phyloP scores from a whole-genome alignment of 148 eudicot genomes.

The Dianthus caryophyllus region DNA sequence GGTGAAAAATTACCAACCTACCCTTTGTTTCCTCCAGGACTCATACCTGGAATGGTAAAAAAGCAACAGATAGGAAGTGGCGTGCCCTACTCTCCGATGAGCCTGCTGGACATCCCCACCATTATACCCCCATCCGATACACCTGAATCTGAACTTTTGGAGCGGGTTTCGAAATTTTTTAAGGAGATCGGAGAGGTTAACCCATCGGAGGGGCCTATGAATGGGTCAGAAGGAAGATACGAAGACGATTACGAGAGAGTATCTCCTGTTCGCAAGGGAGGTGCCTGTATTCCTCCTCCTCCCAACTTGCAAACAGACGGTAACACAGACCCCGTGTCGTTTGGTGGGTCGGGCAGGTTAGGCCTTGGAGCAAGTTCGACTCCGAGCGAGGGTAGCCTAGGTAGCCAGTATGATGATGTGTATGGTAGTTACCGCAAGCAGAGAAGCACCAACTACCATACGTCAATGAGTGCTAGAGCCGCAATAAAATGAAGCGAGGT shows the following conservation, averaged over 20 bases:
- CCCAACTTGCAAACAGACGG: constrained; percentile 53
- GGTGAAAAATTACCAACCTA: constrained; percentile 76
- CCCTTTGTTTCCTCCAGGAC: constrained; percentile 95
- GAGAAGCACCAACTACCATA: constrained; percentile 77
- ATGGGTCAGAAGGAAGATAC: constrained; percentile 47
- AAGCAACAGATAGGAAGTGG: constrained; percentile 97
- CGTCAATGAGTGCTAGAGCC: constrained; percentile 84
- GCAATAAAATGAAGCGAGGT: constrained; percentile 20
- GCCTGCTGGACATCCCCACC: constrained; percentile 94
- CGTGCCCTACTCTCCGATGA: constrained; percentile 96
- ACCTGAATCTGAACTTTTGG: constrained; percentile 72
- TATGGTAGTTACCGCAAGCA: constrained; percentile 81
- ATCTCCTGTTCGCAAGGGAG: constrained; percentile 77
- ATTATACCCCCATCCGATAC: constrained; percentile 70
- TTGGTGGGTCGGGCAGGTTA: constrained; percentile 61
- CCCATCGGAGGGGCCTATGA: constrained; percentile 88
- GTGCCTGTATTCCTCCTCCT: constrained; percentile 97
- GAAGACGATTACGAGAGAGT: constrained; percentile 71
- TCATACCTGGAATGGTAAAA: constrained; percentile 91
- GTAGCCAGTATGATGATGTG: constrained; percentile 91
- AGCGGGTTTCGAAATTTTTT: constrained; percentile 80
- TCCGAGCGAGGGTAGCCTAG: constrained; percentile 73
- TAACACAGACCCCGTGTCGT: constrained; percentile 52
- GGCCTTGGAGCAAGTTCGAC: constrained; percentile 83
- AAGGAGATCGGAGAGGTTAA: constrained; percentile 92